phyloP scores from a whole-genome alignment of 1,284 basidiomycete species.

The Ustilago lituana region DNA sequence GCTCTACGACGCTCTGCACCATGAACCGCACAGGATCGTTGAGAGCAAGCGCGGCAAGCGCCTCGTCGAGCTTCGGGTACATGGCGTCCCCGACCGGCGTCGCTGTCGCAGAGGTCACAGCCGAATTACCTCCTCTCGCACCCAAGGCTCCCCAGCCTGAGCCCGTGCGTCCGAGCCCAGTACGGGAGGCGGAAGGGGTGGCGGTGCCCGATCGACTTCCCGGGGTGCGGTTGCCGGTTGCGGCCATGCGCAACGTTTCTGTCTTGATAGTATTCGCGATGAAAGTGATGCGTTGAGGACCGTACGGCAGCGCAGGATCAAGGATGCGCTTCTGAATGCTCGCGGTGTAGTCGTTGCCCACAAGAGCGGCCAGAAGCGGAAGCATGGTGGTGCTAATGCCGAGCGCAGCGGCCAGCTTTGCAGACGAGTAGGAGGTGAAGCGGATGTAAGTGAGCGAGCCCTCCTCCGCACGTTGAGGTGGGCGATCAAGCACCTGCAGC shows the following conservation, averaged over 20 bases:
- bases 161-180: conserved; percentile 21
- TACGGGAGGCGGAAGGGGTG: conserved; percentile 26
- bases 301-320: conserved; percentile 37
- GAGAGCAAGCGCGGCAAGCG: conserved; percentile 22
- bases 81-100: conserved; percentile 38
- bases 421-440: conserved; percentile 49
- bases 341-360: conserved; percentile 60
- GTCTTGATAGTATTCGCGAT: conserved; percentile 46
- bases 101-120: conserved; percentile 43
- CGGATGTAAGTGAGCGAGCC: conserved; percentile 24
- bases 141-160: conserved; percentile 20
- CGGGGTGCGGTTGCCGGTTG: conserved; percentile 12
- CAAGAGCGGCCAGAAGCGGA: conserved; percentile 52
- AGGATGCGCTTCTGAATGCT: conserved; percentile 45
- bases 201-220: conserved; percentile 25
- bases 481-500: conserved; percentile 3
- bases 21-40: conserved; percentile 55
- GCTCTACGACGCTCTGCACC: conserved; percentile 44
- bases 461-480: conserved; percentile 12
- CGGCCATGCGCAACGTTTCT: conserved; percentile 41
- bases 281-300: conserved; percentile 35
- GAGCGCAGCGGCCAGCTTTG: conserved; percentile 46
- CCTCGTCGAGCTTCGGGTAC: conserved; percentile 40
- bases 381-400: conserved; percentile 49
- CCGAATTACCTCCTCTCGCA: conserved; percentile 16